Evolutionary conservation across 164 flowering plant species (phyloP), one percentile per base, ranked within the genome.

Genomic region (Vitis vinifera): DNA sequence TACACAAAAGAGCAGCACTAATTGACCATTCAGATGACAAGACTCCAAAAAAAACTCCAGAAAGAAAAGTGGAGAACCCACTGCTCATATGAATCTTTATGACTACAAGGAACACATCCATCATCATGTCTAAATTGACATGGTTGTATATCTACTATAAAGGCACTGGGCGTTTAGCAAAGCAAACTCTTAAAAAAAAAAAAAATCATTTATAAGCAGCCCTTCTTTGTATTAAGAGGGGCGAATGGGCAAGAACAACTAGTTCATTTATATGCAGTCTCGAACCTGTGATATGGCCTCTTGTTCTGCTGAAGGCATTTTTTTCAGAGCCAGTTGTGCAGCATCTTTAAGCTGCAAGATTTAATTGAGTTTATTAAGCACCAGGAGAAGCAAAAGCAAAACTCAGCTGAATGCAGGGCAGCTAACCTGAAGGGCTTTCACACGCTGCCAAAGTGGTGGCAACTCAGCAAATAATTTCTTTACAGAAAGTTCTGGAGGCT

Each of bases 371-470:
- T 23, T 53, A 62, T 74, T 51, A 79, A 62, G 44, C 52, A 68
- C 49, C 56, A 66, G n/a, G 29, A 64, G 31, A 51, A 37, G 30
- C 11, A 10, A 44, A 68, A 60, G 44, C 6, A 77, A 31, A 53
- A 61, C 4, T 37, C 7, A 0, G 44, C 44, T 37, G 44, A 37
- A 37, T 37, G 44, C 7, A 37, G 44, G 7, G 6, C 44, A 37
- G 72, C 71, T 55, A 69, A 92, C 99, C 94, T 96, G 94, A 62
- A 96, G 84, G 58, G 92, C 87, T 84, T 93, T 93, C 66, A 96
- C 99, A 67, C 99, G 97, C 63, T 85, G 86, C 97, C 97, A 89
- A 53, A 96, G 94, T 19, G 99, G 92, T 68, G 97, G 99, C 80
- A 96, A 70, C 69, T 92, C 93, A 60, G 86, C 77, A 74, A 96